Evolutionary conservation across 2,329 filamentous ascomycete genomes (phyloP).

Genomic region (Neobulgaria alba): DNA sequence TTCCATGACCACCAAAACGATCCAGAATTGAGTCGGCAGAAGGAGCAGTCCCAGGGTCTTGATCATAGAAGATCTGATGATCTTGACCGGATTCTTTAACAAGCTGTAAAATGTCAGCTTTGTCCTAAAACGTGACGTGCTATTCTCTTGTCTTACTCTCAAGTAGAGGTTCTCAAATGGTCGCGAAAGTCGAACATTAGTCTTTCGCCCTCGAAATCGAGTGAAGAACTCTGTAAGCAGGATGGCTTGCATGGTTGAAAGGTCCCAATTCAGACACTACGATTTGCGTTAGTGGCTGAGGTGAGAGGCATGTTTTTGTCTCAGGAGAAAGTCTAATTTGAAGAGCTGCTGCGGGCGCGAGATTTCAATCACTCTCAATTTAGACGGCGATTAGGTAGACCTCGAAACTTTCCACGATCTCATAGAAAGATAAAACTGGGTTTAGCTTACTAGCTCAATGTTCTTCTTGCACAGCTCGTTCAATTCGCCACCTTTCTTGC

Average conservation of each 20-base stretch:
- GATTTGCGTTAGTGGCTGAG: too few relatives aligned
- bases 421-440: too few relatives aligned
- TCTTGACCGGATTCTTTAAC: slow-evolving; percentile 12
- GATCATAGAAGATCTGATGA: slow-evolving; percentile 8
- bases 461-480: slow-evolving; percentile 22
- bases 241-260: slow-evolving; percentile 26
- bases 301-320: too few relatives aligned
- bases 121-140: not conserved
- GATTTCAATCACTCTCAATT: too few relatives aligned
- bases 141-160: slow-evolving; percentile 16
- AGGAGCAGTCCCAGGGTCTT: slow-evolving; percentile 8
- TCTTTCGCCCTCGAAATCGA: slow-evolving; percentile 24
- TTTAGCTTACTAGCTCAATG: slow-evolving; percentile 20
- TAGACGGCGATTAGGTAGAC: too few relatives aligned
- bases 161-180: slow-evolving; percentile 23
- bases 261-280: slow-evolving; percentile 19
- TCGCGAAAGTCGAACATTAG: slow-evolving; percentile 18
- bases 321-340: too few relatives aligned
- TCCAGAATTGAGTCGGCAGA: slow-evolving; percentile 15
- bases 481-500: slow-evolving; percentile 21
- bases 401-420: too few relatives aligned
- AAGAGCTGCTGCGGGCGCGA: too few relatives aligned
- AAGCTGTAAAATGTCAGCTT: slow-evolving; percentile 9
- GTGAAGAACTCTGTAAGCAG: slow-evolving; percentile 27
- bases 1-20: slow-evolving; percentile 11